Evolutionary conservation across 345 rosid genomes (phyloP), one percentile per base, ranked within the genome.

Genomic region (Excoecaria cochinchinensis): DNA sequence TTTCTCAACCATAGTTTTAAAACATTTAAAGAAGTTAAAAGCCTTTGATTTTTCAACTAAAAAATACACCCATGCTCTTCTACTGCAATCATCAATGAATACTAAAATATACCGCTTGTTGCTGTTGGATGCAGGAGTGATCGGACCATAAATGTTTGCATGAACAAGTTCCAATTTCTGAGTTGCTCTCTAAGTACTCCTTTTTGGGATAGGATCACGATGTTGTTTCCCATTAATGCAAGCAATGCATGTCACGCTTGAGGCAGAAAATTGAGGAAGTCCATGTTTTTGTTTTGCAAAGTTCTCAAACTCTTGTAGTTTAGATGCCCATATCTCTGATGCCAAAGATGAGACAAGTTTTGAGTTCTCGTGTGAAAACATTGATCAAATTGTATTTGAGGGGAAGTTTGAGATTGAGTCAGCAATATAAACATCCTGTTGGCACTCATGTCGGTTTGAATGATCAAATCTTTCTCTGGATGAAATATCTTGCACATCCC

Each of bases 381-480:
- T 8, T 24, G n/a, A 0, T 44, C 60, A 51, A 9, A 22, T 50
- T 70, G 62, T 53, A 19, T 5, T 25, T 24, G 22, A 70, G n/a
- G 24, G 0, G 24, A 46, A 16, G 60, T 13, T 25, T 50, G 22
- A 51, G n/a, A 50, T 25, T 71, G 65, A n/a, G 36, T 19, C 0
- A 44, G 9, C 19, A 24, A 36, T 0, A 67, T 19, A 57, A 52
- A 75, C 66, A 75, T 75, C n/a, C 78, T 8, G 46, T 75, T 75
- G 11, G 62, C 11, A 36, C 39, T 66, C 65, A 75, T 66, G 5
- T 55, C 24, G 0, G 70, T 62, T 1, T 67, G 72, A 0, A 36
- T 12, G n/a, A 64, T 48, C 19, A 31, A 3, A 0, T 52, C 70
- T 22, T 19, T 64, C 0, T 50, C 21, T 17, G 25, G 56, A 75